Evolutionary conservation across 805 yeast genomes (phyloP).

Genomic region (Myxozyma sirexii): DNA sequence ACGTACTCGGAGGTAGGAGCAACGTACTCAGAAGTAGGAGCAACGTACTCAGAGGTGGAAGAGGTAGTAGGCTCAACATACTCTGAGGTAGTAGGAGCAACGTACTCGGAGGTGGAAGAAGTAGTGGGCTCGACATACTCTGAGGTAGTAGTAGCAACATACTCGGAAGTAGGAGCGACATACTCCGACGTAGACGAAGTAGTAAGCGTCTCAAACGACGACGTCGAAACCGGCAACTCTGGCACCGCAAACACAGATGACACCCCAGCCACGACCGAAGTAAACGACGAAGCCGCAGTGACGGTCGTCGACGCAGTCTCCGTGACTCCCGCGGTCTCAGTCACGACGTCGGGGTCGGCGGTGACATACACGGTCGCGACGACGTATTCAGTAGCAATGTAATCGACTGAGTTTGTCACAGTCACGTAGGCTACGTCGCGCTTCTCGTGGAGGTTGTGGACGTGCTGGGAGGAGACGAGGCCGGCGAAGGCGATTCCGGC

Average conservation of each 20-base stretch:
- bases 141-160: slow-evolving; percentile 8
- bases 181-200: slow-evolving; percentile 13
- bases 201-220: slow-evolving; percentile 6
- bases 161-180: slow-evolving; percentile 13
- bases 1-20: slow-evolving; percentile 23
- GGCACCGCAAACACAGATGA: slow-evolving; percentile 6
- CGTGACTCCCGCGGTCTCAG: slow-evolving; percentile 8
- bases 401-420: slow-evolving; percentile 18
- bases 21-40: slow-evolving; percentile 12
- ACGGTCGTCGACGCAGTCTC: slow-evolving; percentile 6
- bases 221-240: neutral
- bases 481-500: slow-evolving; percentile 14
- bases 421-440: slow-evolving; percentile 31
- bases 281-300: neutral
- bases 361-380: slow-evolving; percentile 24
- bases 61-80: slow-evolving; percentile 11
- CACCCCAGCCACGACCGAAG: neutral
- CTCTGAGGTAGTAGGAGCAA: slow-evolving; percentile 9
- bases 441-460: slow-evolving; percentile 17
- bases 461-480: slow-evolving; percentile 8
- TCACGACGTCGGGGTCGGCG: slow-evolving; percentile 6
- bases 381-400: slow-evolving; percentile 23
- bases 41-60: slow-evolving; percentile 12
- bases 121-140: slow-evolving; percentile 1
- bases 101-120: slow-evolving; percentile 1